Conservation (phyloP, 495 filamentous ascomycete genomes). For the Talaromyces wortmannii region DNA sequence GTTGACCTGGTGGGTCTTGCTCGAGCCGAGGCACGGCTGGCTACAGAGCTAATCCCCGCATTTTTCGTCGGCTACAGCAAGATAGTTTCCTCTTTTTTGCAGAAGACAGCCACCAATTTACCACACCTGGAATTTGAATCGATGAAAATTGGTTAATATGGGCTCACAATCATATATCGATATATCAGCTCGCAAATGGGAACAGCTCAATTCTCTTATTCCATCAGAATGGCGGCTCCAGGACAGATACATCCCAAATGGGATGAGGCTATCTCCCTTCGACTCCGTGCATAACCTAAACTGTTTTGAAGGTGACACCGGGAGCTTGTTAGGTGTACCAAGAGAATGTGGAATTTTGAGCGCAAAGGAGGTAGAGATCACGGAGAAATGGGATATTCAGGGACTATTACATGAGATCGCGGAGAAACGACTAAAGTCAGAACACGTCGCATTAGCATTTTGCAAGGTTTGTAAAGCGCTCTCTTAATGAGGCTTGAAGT, state of each 20-base stretch:
- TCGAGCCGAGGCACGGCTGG: too few relatives aligned
- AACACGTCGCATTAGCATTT: conserved; percentile 48
- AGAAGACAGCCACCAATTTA: too few relatives aligned
- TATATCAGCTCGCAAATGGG: conserved; percentile 39
- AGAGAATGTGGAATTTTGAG: not conserved
- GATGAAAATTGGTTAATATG: not conserved
- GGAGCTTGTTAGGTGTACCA: not conserved
- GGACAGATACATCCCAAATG: conserved; percentile 22
- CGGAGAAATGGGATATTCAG: not conserved
- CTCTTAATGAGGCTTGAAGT: not conserved
- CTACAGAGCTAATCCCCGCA: too few relatives aligned
- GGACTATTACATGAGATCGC: conserved; percentile 17
- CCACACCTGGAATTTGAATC: too few relatives aligned
- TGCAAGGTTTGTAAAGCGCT: conserved; percentile 13
- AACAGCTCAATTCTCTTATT: conserved; percentile 34
- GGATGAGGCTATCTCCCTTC: conserved; percentile 27
- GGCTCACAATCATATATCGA: conserved; percentile 16
- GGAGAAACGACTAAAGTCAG: conserved; percentile 30
- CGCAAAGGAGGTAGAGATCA: not conserved
- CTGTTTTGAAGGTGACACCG: conserved; percentile 10
- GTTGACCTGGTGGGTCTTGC: too few relatives aligned
- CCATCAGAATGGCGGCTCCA: conserved; percentile 40
- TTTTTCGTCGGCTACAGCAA: too few relatives aligned
- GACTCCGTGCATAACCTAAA: conserved; percentile 32
- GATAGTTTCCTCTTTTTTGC: too few relatives aligned